Evolutionary conservation across 306 rosid genomes (phyloP), one percentile per base, ranked within the genome.

Genomic region (Purshia tridentata): DNA sequence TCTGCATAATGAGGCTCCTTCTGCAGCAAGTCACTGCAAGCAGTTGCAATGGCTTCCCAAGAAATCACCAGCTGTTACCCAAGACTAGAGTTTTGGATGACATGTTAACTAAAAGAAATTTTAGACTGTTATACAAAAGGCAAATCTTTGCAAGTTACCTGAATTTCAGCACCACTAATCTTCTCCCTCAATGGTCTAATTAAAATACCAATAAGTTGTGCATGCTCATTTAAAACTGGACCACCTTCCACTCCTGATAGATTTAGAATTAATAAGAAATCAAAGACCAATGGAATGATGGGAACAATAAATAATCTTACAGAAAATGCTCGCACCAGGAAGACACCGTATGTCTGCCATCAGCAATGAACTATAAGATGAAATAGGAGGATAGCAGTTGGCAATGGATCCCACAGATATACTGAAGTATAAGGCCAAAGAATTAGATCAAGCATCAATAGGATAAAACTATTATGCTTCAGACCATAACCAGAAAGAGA

Each of bases 31-130:
- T 83, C 88, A 73, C 84, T 50, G 67, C 90, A 86, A 80, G 97
- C 87, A 74, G 61, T 79, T 74, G 83, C 92, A 65, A 93, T 85
- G 79, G 96, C 87, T 81, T 85, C 92, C 98, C 98, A 93, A 39
- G 98, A 97, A 86, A 93, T 82, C 83, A 93, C 91, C 88, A 93
- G 90, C 98, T 93, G 93, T 89, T 81, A 89, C 78, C 88, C 86
- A 86, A 81, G 85, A 82, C 92, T 86, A 89, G 82, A 85, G 84
- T 80, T 81, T 89, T 82, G 84, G 82, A 81, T 81, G 87, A 91
- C 78, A 86, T 73, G 88, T 85, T 81, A 82, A 88, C 85, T 75
- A 77, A 73, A 75, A 78, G 72, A 76, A 83, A 70, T 75, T 56
- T 73, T 71, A 77, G 52, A 69, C 65, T 45, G 67, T 6, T 65